These are phyloP conservation scores for Parsonsia alboflavescens DNA, from an alignment of 257 asterid genomes.

Conservation along the genomic window DNA sequence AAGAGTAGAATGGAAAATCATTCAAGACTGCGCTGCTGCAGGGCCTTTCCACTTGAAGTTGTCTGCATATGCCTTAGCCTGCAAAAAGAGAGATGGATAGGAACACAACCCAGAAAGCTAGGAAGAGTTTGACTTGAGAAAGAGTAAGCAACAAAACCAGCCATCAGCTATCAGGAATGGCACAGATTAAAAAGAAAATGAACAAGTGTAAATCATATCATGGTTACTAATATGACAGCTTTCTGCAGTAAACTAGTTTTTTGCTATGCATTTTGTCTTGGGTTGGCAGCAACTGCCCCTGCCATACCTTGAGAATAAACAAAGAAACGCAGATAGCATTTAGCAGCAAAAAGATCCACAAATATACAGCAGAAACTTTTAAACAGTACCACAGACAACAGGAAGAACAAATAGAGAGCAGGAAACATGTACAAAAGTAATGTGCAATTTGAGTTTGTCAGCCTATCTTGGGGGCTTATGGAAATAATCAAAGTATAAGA, in stretches of 20 bases:
- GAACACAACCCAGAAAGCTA: not conserved
- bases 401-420: not conserved
- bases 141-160: not conserved
- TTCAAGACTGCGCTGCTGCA: conserved; percentile 43
- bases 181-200: not conserved
- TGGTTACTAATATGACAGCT: not conserved
- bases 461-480: not conserved
- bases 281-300: not conserved
- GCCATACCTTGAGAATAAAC: not conserved
- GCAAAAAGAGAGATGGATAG: conserved; percentile 10
- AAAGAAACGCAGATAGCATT: not conserved
- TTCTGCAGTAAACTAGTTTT: not conserved
- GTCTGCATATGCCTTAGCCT: conserved; percentile 85
- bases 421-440: not conserved
- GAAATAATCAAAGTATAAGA: not conserved
- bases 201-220: conserved; percentile 1
- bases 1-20: conserved; percentile 11
- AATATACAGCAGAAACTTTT: not conserved
- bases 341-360: not conserved
- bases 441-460: not conserved
- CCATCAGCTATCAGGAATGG: not conserved
- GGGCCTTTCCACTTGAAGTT: conserved; percentile 98
- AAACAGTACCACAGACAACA: not conserved
- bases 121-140: not conserved
- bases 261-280: not conserved